Evolutionary conservation across 2,329 filamentous ascomycete genomes (phyloP), one percentile per base, ranked within the genome.

Genomic region (Hyphodiscus sp.): DNA sequence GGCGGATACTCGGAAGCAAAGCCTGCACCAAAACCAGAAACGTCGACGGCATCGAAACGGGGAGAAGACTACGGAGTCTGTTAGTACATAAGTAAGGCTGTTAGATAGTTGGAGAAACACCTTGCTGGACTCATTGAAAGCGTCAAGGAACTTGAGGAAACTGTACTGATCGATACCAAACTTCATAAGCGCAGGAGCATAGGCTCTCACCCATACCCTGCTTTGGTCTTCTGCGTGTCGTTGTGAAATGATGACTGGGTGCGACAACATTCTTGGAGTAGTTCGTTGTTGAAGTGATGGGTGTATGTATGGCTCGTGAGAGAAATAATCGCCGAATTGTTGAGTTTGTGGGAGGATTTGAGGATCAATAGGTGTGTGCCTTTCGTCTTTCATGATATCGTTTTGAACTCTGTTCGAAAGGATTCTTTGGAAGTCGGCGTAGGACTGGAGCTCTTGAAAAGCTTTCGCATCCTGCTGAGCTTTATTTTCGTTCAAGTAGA

Each of bases 211-310:
- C 60, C 80, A 80, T 0, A 76, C 76, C 29, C 76, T 69, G 0
- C 64, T 59, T 41, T 73, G 73, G 18, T 69, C 67, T 33, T 72
- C 68, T 0, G 77, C 76, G 4, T 76, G 70, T 2, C 77, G 65
- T 52, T 81, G 78, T 0, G 76, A 74, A 3, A 81, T 65, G 15
- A 80, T 71, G n/a, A 81, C 72, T 0, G 77, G 76, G 45, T 68
- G 66, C 20, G 68, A 63, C 2, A 76, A 61, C 7, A 26, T 49
- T 47, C 41, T 23, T 38, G 15, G 45, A 29, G 16, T 7, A n/a
- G 5, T 38, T 38, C 2, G 23, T 26, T n/a, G 45, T n/a, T 11
- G 45, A 7, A 23, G 26, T 23, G 19, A 46, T 16, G 45, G 45
- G 11, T 23, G 45, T 4, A 46, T 26, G 13, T 23, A 46, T 10